phyloP scores from a whole-genome alignment of 2,329 filamentous ascomycete genomes.

The Exophiala bonariae region DNA sequence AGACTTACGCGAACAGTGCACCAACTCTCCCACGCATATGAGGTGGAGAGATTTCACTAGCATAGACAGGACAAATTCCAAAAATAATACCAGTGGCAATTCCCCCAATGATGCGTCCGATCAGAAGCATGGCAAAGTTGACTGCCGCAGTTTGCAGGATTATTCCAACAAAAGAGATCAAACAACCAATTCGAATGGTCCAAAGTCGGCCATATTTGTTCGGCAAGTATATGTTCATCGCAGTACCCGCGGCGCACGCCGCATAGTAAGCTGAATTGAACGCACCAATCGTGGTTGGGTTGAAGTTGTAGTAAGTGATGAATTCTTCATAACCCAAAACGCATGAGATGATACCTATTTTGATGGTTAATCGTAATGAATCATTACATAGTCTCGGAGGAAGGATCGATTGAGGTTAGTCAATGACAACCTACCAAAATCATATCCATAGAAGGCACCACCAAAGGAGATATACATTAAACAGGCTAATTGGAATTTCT shows the following conservation, averaged over 20 bases:
- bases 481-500: background rate
- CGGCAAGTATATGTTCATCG: slow-evolving; percentile 1
- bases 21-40: slow-evolving; percentile 9
- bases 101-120: slow-evolving; percentile 59
- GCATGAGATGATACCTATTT: slow-evolving; percentile 1
- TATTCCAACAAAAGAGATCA: slow-evolving; percentile 58
- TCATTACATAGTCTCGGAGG: background rate
- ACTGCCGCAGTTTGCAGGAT: slow-evolving; percentile 59
- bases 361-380: background rate
- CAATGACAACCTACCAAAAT: slow-evolving; percentile 7
- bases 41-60: slow-evolving; percentile 11
- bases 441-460: slow-evolving; percentile 13
- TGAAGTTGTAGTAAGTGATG: slow-evolving; percentile 8
- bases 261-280: slow-evolving; percentile 10
- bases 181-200: slow-evolving; percentile 2
- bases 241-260: slow-evolving; percentile 1
- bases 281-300: slow-evolving; percentile 4
- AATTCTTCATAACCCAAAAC: slow-evolving; percentile 6
- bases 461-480: slow-evolving; percentile 11
- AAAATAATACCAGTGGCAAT: slow-evolving; percentile 31
- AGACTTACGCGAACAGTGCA: slow-evolving; percentile 5
- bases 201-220: slow-evolving; percentile 7
- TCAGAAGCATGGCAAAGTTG: slow-evolving; percentile 57
- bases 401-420: background rate
- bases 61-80: slow-evolving; percentile 10